Evolutionary conservation across 1,139 yeast species (phyloP).

Genomic region (Saccharomyces hybrid): DNA sequence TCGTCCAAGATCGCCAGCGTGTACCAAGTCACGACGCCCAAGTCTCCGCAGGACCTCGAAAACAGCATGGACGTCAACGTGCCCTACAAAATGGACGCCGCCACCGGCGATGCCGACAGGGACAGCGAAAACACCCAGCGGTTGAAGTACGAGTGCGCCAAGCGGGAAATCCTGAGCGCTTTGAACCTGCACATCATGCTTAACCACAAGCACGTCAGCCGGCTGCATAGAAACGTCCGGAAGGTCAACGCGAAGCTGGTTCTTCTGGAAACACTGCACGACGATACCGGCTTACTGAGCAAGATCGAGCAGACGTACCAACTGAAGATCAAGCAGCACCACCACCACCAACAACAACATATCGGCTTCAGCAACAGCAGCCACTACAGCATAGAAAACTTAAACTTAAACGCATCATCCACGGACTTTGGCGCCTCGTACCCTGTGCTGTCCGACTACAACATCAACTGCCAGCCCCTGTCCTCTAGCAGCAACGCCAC

Average conservation of each 20-base stretch:
- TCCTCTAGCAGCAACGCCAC: conserved; percentile 9
- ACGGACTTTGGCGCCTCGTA: not conserved
- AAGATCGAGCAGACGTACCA: conserved; percentile 19
- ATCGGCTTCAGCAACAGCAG: not conserved
- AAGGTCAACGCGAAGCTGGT: conserved; percentile 57
- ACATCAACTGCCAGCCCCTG: conserved; percentile 3
- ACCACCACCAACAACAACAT: not conserved
- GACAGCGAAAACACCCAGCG: conserved; percentile 29
- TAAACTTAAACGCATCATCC: not conserved
- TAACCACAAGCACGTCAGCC: conserved; percentile 57
- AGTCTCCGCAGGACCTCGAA: conserved; percentile 34
- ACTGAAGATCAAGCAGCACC: not conserved
- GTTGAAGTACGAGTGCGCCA: conserved; percentile 26
- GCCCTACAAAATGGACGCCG: conserved; percentile 1
- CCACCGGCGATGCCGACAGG: conserved; percentile 5
- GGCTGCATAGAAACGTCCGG: conserved; percentile 55
- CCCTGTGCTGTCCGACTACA: not conserved
- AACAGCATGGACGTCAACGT: conserved; percentile 7
- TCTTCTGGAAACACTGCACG: conserved; percentile 47
- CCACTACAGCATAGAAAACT: not conserved
- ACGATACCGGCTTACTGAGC: conserved; percentile 32
- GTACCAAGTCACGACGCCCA: conserved; percentile 38
- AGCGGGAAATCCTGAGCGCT: conserved; percentile 32
- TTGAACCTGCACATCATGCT: conserved; percentile 65
- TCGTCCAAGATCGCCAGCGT: conserved; percentile 11